Evolutionary conservation across 176 grass and related monocot genomes (phyloP).

Genomic region (Metroxylon sagu): DNA sequence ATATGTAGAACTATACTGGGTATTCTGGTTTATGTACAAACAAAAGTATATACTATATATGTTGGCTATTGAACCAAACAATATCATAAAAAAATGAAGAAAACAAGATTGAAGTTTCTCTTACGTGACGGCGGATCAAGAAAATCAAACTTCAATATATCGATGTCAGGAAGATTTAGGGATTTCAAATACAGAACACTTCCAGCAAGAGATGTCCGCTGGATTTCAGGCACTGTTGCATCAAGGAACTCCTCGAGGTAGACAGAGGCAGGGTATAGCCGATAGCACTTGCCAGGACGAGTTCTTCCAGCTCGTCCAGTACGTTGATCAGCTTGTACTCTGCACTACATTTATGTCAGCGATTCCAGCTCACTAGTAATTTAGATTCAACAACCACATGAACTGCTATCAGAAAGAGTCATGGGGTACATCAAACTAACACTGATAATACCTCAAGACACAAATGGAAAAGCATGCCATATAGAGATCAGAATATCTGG

Average conservation of each 20-base stretch:
- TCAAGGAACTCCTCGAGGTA: conserved; percentile 85
- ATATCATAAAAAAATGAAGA: conserved; percentile 13
- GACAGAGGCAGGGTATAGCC: conserved; percentile 59
- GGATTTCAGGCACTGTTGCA: conserved; percentile 85
- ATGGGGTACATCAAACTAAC: too few relatives aligned
- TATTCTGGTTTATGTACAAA: too few relatives aligned
- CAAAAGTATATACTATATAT: too few relatives aligned
- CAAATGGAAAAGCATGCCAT: too few relatives aligned
- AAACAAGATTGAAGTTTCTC: conserved; percentile 22
- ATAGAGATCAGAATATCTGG: too few relatives aligned
- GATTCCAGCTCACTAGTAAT: not conserved
- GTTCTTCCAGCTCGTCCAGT: conserved; percentile 95
- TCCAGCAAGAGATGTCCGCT: conserved; percentile 81
- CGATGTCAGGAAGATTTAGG: conserved; percentile 72
- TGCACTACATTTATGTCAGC: conserved; percentile 14
- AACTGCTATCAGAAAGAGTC: too few relatives aligned
- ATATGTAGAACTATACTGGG: too few relatives aligned
- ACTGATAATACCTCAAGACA: too few relatives aligned
- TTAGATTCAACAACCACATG: too few relatives aligned
- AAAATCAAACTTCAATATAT: conserved; percentile 96
- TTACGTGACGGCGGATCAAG: conserved; percentile 98
- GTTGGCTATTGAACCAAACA: conserved; percentile 4
- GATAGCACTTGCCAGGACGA: conserved; percentile 82
- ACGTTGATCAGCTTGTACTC: conserved; percentile 95
- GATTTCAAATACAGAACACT: conserved; percentile 87